These are phyloP conservation scores for Blastobotrys aristatus DNA, from an alignment of 1,139 yeast genomes.

Conservation along the genomic window DNA sequence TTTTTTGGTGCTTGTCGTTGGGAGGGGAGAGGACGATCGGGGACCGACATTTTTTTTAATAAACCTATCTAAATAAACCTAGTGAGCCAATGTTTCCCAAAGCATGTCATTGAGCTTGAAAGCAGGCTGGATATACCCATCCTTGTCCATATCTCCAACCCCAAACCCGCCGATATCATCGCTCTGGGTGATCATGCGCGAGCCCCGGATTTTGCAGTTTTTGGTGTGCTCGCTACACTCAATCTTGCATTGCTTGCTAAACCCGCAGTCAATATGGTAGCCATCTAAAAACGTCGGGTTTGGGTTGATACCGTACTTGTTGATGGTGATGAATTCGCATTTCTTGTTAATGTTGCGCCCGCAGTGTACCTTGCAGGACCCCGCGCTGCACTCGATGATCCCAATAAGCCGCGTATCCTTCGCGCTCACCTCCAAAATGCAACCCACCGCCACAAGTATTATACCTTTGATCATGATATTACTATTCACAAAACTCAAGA, in stretches of 20 bases:
- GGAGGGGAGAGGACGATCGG: too few relatives aligned
- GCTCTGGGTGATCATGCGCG: background rate
- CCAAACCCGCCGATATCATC: background rate
- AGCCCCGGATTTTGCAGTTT: background rate
- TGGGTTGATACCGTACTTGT: background rate
- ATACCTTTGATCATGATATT: too few relatives aligned
- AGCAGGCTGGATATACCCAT: background rate
- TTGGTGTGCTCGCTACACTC: background rate
- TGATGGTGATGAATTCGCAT: background rate
- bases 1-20: background rate
- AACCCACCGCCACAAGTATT: background rate
- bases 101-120: background rate
- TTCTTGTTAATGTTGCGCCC: background rate
- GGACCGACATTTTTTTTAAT: too few relatives aligned
- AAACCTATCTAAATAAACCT: too few relatives aligned
- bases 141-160: background rate
- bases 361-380: background rate
- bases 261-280: background rate
- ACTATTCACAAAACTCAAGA: too few relatives aligned
- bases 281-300: background rate
- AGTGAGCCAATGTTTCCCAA: too few relatives aligned
- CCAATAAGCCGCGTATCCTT: background rate
- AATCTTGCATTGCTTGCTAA: background rate
- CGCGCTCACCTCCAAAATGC: background rate
- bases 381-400: background rate